These are phyloP conservation scores for Sporothrix brunneoviolacea DNA, from an alignment of 2,329 filamentous ascomycete genomes.

Conservation along the genomic window DNA sequence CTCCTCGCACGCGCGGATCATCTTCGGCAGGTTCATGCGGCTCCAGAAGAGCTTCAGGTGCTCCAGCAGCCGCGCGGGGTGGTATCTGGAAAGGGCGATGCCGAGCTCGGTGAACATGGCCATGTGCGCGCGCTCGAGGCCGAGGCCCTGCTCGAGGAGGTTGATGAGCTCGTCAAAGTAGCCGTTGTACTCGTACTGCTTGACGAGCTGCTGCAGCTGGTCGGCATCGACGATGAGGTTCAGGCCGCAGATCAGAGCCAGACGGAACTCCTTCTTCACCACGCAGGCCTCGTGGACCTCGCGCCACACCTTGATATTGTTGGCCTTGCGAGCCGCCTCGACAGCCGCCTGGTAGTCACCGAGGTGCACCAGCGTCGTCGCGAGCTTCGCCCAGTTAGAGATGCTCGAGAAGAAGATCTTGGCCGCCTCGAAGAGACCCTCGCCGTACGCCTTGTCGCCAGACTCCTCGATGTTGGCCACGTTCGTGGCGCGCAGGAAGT, in stretches of 20 bases:
- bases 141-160: slow-evolving; percentile 88
- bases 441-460: slow-evolving; percentile 94
- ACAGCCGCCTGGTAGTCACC: slow-evolving; percentile 96
- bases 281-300: slow-evolving; percentile 96
- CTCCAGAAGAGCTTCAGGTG: slow-evolving; percentile 98
- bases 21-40: slow-evolving; percentile 94
- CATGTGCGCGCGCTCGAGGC: slow-evolving; percentile 88
- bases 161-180: slow-evolving; percentile 98
- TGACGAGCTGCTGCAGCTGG: slow-evolving; percentile 84
- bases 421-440: slow-evolving; percentile 89
- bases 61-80: slow-evolving; percentile 94
- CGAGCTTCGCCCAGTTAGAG: slow-evolving; percentile 99
- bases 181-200: slow-evolving; percentile 92
- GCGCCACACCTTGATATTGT: slow-evolving; percentile 99
- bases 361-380: slow-evolving; percentile 94
- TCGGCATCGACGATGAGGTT: slow-evolving; percentile 98
- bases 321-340: slow-evolving; percentile 95
- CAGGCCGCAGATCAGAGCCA: slow-evolving; percentile 96
- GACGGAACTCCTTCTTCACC: slow-evolving; percentile 95
- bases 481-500: slow-evolving; percentile 88
- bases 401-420: slow-evolving; percentile 99
- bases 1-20: slow-evolving; percentile 88
- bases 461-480: slow-evolving; percentile 95
- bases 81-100: slow-evolving; percentile 88
- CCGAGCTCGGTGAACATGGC: slow-evolving; percentile 94